These are phyloP conservation scores for Fusarium nisikadoi DNA, from an alignment of 2,329 filamentous ascomycete species.

Conservation along the genomic window DNA sequence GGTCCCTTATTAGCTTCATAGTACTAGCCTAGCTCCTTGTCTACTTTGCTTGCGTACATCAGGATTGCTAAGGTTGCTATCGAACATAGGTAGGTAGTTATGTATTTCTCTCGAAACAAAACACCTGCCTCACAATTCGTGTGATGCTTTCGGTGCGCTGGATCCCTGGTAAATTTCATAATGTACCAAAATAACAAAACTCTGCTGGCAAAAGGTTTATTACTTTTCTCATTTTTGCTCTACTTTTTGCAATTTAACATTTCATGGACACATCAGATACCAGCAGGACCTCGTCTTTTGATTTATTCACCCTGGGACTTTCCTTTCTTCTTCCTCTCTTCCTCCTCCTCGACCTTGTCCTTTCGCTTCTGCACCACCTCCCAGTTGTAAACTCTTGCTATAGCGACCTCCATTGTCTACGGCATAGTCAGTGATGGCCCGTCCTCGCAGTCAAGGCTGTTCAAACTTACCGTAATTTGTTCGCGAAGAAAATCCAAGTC, in stretches of 20 bases:
- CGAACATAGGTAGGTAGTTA: not conserved
- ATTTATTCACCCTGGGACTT: slow-evolving; percentile 44
- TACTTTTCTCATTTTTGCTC: slow-evolving; percentile 16
- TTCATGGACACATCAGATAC: slow-evolving; percentile 26
- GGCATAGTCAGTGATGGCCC: slow-evolving; percentile 3
- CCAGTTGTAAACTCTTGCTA: slow-evolving; percentile 99
- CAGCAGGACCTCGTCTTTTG: slow-evolving; percentile 1
- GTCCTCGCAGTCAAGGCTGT: not conserved
- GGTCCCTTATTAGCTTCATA: not conserved
- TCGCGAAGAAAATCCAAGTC: slow-evolving; percentile 95
- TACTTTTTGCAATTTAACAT: slow-evolving; percentile 22
- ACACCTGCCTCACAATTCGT: not conserved
- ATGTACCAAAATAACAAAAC: not conserved
- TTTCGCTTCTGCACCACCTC: slow-evolving; percentile 96
- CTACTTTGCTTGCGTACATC: not conserved
- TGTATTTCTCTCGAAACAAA: not conserved
- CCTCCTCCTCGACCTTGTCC: slow-evolving; percentile 77
- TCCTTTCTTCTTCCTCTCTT: slow-evolving; percentile 52
- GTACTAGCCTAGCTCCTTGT: not conserved
- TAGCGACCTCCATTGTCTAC: slow-evolving; percentile 96
- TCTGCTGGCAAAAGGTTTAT: not conserved
- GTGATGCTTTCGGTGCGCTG: not conserved
- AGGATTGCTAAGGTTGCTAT: not conserved
- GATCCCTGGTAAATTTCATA: not conserved
- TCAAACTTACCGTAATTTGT: slow-evolving; percentile 84